Base-by-base conservation (phyloP, 2,329 filamentous ascomycete genomes). In the Epichloe sibirici region DNA sequence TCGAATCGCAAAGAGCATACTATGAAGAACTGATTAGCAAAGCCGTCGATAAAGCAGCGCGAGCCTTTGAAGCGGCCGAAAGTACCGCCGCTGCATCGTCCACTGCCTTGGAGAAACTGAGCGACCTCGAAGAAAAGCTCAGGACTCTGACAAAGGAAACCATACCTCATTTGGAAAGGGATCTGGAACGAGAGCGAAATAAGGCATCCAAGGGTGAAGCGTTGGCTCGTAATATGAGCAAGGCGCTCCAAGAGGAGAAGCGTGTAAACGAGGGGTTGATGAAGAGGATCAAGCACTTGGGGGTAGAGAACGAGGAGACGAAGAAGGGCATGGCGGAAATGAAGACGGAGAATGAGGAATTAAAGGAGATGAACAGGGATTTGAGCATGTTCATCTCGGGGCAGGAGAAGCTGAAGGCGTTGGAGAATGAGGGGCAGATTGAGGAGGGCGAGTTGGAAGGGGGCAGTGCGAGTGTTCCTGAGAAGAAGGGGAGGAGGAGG, bases 1-100 rank as follows among this genome's bases (percentile, higher is more conserved):
- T 98, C 2, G 93, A 97, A 65, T 90, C 85, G 44, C 93, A 98
- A 66, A 81, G 93, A 9, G 77, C 87, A 0, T 98, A 97, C 69
- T 98, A 95, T 60, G 91, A 97, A 66, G 91, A 95, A 59, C 82
- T 95, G 66, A 79, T 98, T 50, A 85, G 84, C 62, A 89, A 94
- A 57, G 88, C 89, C 0, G 90, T 86, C 0, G 88, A 95, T 67
- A 97, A 97, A 70, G 90, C 90, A 0, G 78, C 83, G 1, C 81
- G 85, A 62, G 88, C 90, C 0, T 76, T 80, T 0, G 74, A 80
- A 0, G 75, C 79, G 0, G 88, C 86, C 0, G 83, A 87, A 55
- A 74, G 75, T 47, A 84, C 86, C 0, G 70, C 71, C 0, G 64
- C 66, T 0, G 72, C 74, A 57, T 76, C 78, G 2, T 73, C 70